Base-by-base conservation (phyloP, 768 basidiomycete genomes). In the Termitomyces titanicus region DNA sequence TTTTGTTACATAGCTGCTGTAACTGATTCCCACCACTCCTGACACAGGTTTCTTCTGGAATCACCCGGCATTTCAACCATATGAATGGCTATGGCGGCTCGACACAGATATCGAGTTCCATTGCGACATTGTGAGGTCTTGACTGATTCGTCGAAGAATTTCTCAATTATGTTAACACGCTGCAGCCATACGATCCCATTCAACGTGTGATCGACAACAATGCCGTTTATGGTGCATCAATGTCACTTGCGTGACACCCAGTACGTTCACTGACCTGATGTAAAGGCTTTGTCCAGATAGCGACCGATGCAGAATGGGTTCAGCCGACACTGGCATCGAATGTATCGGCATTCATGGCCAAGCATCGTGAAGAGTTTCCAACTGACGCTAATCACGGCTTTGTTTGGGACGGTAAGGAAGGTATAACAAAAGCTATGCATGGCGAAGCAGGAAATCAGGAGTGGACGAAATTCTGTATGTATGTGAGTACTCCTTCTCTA, bases 81-180 rank as follows among this genome's bases (percentile, higher is more conserved):
- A 68, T 35, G 68, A 70, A 3, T 70, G 68, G 68, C 27, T 70
- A 25, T 70, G 66, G 66, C 54, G 68, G 11, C 57, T 70, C 3
- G 68, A 70, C 51, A 65, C 68, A 17, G 68, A 70, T 52, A 67
- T 70, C 34, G 62, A 66, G 42, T 70, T 70, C 47, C 67, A 70
- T 54, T 70, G 68, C 47, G 68, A 70, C 43, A 54, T 70, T 18
- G 68, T 68, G 43, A 51, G 67, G 60, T 3, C 17, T 27, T 44
- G 12, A 17, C n/a, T 18, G 7, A 31, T 44, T 15, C 24, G 27
- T 37, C 12, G 17, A 25, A 38, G 47, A 24, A 34, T 33, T 37
- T 35, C 31, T 40, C 31, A 9, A 13, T 50, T 10, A 40, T 45
- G 24, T 46, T 39, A 31, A 33, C 15, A 5, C 57, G 8, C 8